Evolutionary conservation across 306 rosid species (phyloP).

Genomic region (Fagus crenata): DNA sequence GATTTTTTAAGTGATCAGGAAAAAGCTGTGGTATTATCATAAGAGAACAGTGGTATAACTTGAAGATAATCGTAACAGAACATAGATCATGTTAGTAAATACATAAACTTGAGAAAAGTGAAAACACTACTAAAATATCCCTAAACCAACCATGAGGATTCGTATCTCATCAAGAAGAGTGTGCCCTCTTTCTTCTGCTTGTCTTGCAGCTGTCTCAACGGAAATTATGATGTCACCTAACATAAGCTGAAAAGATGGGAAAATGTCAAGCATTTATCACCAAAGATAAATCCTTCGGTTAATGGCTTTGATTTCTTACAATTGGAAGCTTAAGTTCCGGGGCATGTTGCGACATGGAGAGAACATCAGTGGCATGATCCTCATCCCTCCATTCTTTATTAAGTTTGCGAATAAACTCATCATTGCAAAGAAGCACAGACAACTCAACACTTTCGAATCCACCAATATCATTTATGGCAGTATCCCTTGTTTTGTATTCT

Average conservation of each 20-base stretch:
- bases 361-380: conserved; percentile 84
- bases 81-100: conserved; percentile 3
- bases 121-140: conserved; percentile 27
- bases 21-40: conserved; percentile 1
- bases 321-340: conserved; percentile 73
- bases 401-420: conserved; percentile 69
- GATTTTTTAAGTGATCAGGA: conserved; percentile 21
- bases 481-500: conserved; percentile 58
- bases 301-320: conserved; percentile 48
- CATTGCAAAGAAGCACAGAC: conserved; percentile 77
- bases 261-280: conserved; percentile 24
- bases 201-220: conserved; percentile 87
- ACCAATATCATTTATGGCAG: conserved; percentile 65
- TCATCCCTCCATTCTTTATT: conserved; percentile 94
- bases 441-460: conserved; percentile 73
- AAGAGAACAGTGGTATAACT: conserved; percentile 13
- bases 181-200: conserved; percentile 87
- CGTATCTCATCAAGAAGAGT: conserved; percentile 85
- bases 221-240: conserved; percentile 87
- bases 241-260: conserved; percentile 70
- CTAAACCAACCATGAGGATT: conserved; percentile 71
- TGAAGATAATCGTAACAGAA: conserved; percentile 8
- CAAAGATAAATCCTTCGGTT: conserved; percentile 16
- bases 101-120: not conserved
- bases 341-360: conserved; percentile 77